Base-by-base conservation (phyloP, 2,329 filamentous ascomycete species). In the Rhexocercosporidium sp. region DNA sequence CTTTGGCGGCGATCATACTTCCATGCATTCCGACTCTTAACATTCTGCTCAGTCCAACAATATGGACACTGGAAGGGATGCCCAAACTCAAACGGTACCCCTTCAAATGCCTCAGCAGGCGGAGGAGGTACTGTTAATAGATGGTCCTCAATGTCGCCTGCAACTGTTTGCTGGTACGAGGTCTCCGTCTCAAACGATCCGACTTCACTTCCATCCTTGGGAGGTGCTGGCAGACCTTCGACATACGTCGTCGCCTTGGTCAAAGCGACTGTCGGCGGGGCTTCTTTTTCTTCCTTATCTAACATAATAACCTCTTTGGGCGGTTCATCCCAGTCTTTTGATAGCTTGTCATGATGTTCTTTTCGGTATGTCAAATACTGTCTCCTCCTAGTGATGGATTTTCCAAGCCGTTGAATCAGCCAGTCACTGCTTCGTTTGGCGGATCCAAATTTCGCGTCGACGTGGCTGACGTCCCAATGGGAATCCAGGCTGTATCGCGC, bases 351-450 rank as follows among this genome's bases (percentile, higher is more conserved):
- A 51, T 73, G 66, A 53, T 78, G 77, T 3, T 77, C 74, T 22
- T 74, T 64, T 14, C 74, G 71, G 62, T 78, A 79, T 18, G 68
- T 72, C 22, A 78, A 62, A 39, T 71, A 78, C 39, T 77, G 73
- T 9, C 77, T 69, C 31, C 77, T 69, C 54, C 74, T 72, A 4
- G 76, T 73, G 27, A 77, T 78, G 0, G 73, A 73, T 22, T 72
- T 74, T 1, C 77, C 77, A 6, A 79, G 70, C 3, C 77, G 70
- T 16, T 66, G 62, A 1, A 72, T 37, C 1, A 78, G 54, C 71
- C 71, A 75, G 37, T 69, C 68, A 12, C 29, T 62, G 14, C 63
- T 69, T 44, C 62, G 22, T 20, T 69, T 70, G 1, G 65, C 57
- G 18, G 60, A 57, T 18, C 70, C 66, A 60, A 73, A 64, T 47